Evolutionary conservation across 2,329 filamentous ascomycete genomes (phyloP).

Genomic region (Ophiognomonia clavigignenti-juglandacearum): DNA sequence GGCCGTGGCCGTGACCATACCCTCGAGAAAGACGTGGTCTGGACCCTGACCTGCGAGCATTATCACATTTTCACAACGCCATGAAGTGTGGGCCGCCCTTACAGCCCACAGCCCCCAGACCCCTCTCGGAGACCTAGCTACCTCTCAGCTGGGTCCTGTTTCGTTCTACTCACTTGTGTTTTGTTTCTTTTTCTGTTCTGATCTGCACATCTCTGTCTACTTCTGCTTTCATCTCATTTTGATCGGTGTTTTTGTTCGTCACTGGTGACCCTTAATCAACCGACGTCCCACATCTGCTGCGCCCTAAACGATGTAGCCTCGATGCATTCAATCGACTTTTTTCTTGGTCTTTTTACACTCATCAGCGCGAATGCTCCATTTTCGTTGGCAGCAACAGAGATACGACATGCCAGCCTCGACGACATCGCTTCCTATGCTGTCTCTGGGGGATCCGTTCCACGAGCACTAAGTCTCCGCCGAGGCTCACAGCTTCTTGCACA

Average conservation of each 20-base stretch:
- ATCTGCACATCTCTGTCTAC: background rate
- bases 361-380: conserved; percentile 1
- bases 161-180: background rate
- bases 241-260: conserved; percentile 2
- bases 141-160: background rate
- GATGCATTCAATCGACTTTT: conserved; percentile 11
- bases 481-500: background rate
- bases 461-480: background rate
- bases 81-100: too few relatives aligned
- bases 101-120: too few relatives aligned
- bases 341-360: conserved; percentile 7
- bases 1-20: too few relatives aligned
- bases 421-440: background rate
- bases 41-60: too few relatives aligned
- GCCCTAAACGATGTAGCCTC: conserved; percentile 13
- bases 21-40: too few relatives aligned
- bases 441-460: background rate
- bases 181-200: background rate
- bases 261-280: conserved; percentile 6
- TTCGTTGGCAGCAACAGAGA: background rate
- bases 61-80: too few relatives aligned
- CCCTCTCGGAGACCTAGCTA: conserved; percentile 2
- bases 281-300: conserved; percentile 2
- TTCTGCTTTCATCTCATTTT: conserved; percentile 3
- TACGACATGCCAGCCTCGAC: background rate